These are phyloP conservation scores for Dendrothele bispora DNA, from an alignment of 768 basidiomycete species.

Conservation along the genomic window DNA sequence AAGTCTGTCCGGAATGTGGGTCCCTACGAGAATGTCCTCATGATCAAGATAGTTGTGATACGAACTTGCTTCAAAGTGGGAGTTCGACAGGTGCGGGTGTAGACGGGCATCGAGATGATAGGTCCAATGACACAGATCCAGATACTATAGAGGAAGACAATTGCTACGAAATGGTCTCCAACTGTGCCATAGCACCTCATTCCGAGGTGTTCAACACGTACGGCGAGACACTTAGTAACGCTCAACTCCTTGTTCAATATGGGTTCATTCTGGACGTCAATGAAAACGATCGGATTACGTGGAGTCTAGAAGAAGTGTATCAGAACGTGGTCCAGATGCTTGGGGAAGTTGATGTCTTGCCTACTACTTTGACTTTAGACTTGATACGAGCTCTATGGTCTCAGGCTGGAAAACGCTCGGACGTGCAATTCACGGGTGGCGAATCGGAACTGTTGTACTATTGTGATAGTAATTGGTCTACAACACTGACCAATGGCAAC, in stretches of 20 bases:
- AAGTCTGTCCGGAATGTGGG: constrained; percentile 75
- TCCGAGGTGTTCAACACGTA: constrained; percentile 79
- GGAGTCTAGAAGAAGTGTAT: constrained; percentile 37
- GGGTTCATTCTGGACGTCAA: constrained; percentile 78
- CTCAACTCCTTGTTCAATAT: constrained; percentile 65
- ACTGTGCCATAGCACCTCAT: constrained; percentile 45
- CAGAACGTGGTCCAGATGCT: too few relatives aligned
- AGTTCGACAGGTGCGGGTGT: too few relatives aligned
- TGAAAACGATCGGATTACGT: constrained; percentile 58
- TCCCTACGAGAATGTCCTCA: constrained; percentile 68
- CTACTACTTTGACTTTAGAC: constrained; percentile 6
- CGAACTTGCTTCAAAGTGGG: constrained; percentile 16
- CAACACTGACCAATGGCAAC: too few relatives aligned
- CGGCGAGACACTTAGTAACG: constrained; percentile 63
- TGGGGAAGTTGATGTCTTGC: too few relatives aligned
- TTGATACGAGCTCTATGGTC: background rate
- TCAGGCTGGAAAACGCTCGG: background rate
- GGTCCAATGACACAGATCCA: background rate
- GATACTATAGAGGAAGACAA: constrained; percentile 21
- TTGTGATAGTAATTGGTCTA: background rate
- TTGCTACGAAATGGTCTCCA: constrained; percentile 69
- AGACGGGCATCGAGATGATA: background rate
- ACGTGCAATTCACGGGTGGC: background rate
- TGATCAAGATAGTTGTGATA: constrained; percentile 44
- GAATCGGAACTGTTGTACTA: background rate